Conservation (phyloP, 129 eudicot genomes). For the Flaveria brownii region DNA sequence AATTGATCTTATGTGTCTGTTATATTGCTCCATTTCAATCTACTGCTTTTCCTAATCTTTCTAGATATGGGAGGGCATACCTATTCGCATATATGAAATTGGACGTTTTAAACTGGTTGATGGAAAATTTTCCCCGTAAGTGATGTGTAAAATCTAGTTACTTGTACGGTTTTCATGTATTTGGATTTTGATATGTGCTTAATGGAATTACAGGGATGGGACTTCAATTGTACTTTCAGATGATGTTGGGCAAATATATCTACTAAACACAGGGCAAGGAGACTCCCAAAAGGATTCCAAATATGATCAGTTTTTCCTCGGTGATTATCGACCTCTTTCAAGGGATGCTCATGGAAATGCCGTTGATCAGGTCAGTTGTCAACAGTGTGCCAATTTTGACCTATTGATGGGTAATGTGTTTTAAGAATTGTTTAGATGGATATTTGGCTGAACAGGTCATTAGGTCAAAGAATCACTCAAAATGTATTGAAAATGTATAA, state of each 20-base stretch:
- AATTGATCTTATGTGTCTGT: neutral
- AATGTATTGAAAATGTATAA: neutral
- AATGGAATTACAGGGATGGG: conserved; percentile 70
- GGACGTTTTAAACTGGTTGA: conserved; percentile 95
- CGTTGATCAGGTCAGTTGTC: conserved; percentile 69
- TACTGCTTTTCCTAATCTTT: conserved; percentile 22
- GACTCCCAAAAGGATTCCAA: conserved; percentile 92
- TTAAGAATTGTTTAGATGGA: neutral
- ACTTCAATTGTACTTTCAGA: conserved; percentile 96
- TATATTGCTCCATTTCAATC: conserved; percentile 14
- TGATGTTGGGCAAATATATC: conserved; percentile 93
- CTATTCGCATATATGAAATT: conserved; percentile 72
- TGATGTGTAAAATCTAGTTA: neutral
- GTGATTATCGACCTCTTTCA: conserved; percentile 94
- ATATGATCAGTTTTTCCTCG: conserved; percentile 97
- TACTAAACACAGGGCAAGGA: conserved; percentile 92
- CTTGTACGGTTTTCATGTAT: neutral
- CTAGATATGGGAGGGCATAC: conserved; percentile 99
- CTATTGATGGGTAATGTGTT: neutral
- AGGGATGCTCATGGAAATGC: conserved; percentile 73
- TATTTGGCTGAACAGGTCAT: neutral
- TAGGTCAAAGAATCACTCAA: neutral
- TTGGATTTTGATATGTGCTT: conserved; percentile 6
- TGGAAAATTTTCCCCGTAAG: conserved; percentile 98
- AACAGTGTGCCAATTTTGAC: neutral